A percentile compares a stretch with the other conserved stretches of the same genome.
Conservation (phyloP, 768 basidiomycete species). For the Suillus spraguei region DNA sequence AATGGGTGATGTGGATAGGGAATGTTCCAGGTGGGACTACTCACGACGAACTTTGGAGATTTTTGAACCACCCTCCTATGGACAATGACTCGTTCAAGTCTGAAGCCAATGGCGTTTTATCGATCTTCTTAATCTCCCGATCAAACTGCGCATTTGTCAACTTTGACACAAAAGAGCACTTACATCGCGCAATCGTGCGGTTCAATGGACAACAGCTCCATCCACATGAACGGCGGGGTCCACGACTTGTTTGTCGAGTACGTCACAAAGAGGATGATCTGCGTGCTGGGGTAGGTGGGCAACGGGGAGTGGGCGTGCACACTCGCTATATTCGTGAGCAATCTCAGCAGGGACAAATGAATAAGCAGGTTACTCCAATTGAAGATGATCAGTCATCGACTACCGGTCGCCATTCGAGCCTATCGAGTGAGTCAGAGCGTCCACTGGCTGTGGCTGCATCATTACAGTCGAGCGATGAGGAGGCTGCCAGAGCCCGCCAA, state of each 20-base stretch:
- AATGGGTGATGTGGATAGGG: slow-evolving; percentile 97
- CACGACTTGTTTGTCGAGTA: slow-evolving; percentile 80
- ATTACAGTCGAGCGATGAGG: slow-evolving; percentile 45
- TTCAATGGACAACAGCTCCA: slow-evolving; percentile 78
- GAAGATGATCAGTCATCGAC: slow-evolving; percentile 13
- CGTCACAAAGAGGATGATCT: slow-evolving; percentile 83
- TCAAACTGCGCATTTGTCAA: slow-evolving; percentile 96
- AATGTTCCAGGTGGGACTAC: slow-evolving; percentile 86
- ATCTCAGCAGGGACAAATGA: slow-evolving; percentile 38
- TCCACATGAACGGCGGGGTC: slow-evolving; percentile 70
- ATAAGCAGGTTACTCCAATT: slow-evolving; percentile 19
- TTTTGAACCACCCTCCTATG: slow-evolving; percentile 57
- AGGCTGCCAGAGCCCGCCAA: slow-evolving; percentile 14
- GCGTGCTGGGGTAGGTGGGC: slow-evolving; percentile 88
- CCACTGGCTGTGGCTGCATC: slow-evolving; percentile 29
- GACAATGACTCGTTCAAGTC: background rate
- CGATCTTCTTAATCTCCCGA: slow-evolving; percentile 92
- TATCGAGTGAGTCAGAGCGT: slow-evolving; percentile 17
- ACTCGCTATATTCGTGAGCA: slow-evolving; percentile 75
- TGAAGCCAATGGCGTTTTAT: slow-evolving; percentile 60
- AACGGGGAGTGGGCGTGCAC: slow-evolving; percentile 87
- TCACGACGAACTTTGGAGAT: slow-evolving; percentile 83
- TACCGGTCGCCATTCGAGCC: slow-evolving; percentile 8
- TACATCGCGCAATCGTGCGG: slow-evolving; percentile 65
- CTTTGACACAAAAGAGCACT: slow-evolving; percentile 62